Conservation (phyloP, 1,139 yeast species). For the Zygosaccharomyces sapae region DNA sequence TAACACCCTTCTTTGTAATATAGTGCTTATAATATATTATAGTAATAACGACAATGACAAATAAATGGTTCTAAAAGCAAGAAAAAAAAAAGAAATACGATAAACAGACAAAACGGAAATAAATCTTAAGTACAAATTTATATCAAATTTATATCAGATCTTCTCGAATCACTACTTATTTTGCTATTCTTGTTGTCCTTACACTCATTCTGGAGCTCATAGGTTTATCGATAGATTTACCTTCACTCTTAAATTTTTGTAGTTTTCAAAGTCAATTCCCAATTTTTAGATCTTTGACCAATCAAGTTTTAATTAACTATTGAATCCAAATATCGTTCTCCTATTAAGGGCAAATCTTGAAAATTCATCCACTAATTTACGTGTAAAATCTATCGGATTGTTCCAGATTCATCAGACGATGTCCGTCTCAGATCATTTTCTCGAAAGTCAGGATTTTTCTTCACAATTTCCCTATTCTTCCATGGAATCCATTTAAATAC, state of each 20-base stretch:
- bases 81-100: background rate
- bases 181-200: no score
- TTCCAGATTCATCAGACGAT: constrained; percentile 53
- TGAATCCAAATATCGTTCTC: background rate
- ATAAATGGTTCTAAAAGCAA: background rate
- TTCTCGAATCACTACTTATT: no score
- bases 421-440: constrained; percentile 45
- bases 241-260: constrained; percentile 15
- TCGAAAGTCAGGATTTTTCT: constrained; percentile 32
- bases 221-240: constrained; percentile 6
- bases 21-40: background rate
- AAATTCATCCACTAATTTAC: constrained; percentile 23
- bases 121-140: background rate
- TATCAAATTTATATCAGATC: background rate
- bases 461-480: constrained; percentile 38
- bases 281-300: constrained; percentile 15
- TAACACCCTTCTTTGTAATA: background rate
- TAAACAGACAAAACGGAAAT: no score
- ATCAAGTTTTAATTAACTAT: constrained; percentile 1
- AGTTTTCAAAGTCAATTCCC: constrained; percentile 7
- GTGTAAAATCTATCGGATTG: constrained; percentile 47
- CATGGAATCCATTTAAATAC: constrained; percentile 53
- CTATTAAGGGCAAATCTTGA: constrained; percentile 9
- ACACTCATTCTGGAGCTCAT: no score
- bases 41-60: background rate